phyloP scores from a whole-genome alignment of 345 rosid species.

The Citrus sinensis region DNA sequence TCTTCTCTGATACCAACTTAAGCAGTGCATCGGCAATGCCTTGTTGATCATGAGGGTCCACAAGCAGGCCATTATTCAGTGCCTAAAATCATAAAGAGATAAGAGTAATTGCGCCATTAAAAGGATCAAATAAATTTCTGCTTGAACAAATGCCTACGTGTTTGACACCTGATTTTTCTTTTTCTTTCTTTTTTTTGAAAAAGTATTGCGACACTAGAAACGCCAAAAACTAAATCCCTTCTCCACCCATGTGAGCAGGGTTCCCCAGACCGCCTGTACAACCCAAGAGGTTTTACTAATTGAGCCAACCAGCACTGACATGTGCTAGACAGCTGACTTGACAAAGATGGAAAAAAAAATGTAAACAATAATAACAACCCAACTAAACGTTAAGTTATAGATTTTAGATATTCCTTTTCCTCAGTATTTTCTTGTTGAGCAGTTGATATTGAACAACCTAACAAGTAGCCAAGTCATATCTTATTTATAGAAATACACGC shows the following conservation, averaged over 20 bases:
- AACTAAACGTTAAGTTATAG: not conserved
- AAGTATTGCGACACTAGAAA: not conserved
- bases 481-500: not conserved
- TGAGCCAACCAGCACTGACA: not conserved
- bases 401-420: not conserved
- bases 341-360: not conserved
- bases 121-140: not conserved
- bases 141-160: not conserved
- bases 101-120: not conserved
- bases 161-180: not conserved
- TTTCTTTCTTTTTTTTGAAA: too few species aligned
- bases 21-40: slow-evolving; percentile 85
- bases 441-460: not conserved
- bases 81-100: slow-evolving; percentile 45
- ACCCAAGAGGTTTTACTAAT: not conserved
- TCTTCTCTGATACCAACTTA: slow-evolving; percentile 89
- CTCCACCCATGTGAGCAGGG: not conserved
- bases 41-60: slow-evolving; percentile 91
- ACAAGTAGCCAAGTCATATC: not conserved
- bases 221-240: not conserved
- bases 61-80: slow-evolving; percentile 84
- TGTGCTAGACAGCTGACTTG: not conserved
- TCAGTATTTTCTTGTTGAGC: not conserved
- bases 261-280: not conserved
- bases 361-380: slow-evolving; percentile 1